A percentile compares a stretch with the other conserved stretches of the same genome.
Conservation (phyloP, 2,329 filamentous ascomycete species). For the Ceratocystiopsis brevicomis region DNA sequence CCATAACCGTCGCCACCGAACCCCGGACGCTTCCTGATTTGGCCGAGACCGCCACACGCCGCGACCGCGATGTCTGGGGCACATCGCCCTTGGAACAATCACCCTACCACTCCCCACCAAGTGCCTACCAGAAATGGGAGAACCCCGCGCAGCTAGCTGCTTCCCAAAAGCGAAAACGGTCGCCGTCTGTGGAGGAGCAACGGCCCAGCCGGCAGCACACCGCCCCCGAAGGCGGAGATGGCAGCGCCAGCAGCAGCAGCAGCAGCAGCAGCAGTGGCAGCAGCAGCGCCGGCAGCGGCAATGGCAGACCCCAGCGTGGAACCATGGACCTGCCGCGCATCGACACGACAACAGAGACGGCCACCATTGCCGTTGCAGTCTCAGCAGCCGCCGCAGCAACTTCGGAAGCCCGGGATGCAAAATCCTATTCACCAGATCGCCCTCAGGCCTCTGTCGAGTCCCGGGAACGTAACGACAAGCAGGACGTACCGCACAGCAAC, state of each 20-base stretch:
- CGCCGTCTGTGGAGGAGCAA: slow-evolving; percentile 36
- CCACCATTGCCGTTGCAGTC: no score
- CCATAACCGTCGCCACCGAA: slow-evolving; percentile 3
- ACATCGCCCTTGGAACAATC: slow-evolving; percentile 22
- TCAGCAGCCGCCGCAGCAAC: no score
- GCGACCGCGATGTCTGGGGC: slow-evolving; percentile 23
- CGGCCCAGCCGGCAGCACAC: slow-evolving; percentile 18
- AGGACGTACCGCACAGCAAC: no score
- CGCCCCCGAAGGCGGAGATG: not conserved
- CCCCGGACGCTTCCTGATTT: slow-evolving; percentile 12
- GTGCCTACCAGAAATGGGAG: slow-evolving; percentile 25
- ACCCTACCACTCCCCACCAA: slow-evolving; percentile 18
- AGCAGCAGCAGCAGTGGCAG: slow-evolving; percentile 17
- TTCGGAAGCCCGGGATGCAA: no score
- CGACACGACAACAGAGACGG: no score
- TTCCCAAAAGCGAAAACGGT: slow-evolving; percentile 48
- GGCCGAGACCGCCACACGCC: slow-evolving; percentile 11
- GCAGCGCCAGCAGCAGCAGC: not conserved
- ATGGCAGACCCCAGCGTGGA: slow-evolving; percentile 2
- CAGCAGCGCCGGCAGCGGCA: slow-evolving; percentile 17
- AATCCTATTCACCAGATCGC: no score
- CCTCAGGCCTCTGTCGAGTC: no score
- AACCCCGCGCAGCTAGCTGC: slow-evolving; percentile 23
- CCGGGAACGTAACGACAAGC: no score
- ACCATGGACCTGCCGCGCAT: no score